Evolutionary conservation across 129 eudicot genomes (phyloP).

Genomic region (Daucus carota): DH1_v3.0 NC_030382.2:12122501-12123000

Average conservation of each 20-base stretch:
- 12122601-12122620: constrained; percentile 51
- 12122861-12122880: constrained; percentile 93
- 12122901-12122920: constrained; percentile 33
- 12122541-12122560: constrained; percentile 13
- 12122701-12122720: constrained; percentile 54
- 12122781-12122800: background rate
- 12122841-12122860: constrained; percentile 69
- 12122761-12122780: background rate
- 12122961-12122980: background rate
- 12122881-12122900: constrained; percentile 90
- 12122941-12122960: constrained; percentile 41
- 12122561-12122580: constrained; percentile 39
- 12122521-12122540: constrained; percentile 32
- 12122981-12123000: background rate
- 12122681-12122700: constrained; percentile 27
- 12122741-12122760: constrained; percentile 16
- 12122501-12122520: background rate
- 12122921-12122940: constrained; percentile 46
- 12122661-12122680: constrained; percentile 29
- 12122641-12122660: constrained; percentile 34
- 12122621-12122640: constrained; percentile 40
- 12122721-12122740: constrained; percentile 87
- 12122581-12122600: constrained; percentile 31
- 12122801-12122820: background rate
- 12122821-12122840: constrained; percentile 74